Evolutionary conservation across 2,329 filamentous ascomycete species (phyloP).

Genomic region (Talaromyces islandicus): DNA sequence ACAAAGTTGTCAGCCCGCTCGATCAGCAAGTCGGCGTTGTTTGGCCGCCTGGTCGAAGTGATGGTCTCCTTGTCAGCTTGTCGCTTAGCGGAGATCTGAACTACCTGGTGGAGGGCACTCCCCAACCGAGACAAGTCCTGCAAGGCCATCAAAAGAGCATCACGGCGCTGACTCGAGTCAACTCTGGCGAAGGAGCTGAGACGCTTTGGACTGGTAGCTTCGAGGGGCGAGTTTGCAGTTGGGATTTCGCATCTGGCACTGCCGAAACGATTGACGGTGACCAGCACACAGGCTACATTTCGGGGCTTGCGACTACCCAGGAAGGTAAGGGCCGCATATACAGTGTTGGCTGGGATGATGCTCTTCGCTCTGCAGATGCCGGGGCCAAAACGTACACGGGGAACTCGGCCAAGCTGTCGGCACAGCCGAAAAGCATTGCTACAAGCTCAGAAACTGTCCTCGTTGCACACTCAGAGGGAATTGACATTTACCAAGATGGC

Average conservation of each 20-base stretch:
- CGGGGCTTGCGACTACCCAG: conserved; percentile 60
- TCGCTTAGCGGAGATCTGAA: conserved; percentile 84
- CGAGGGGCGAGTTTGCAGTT: conserved; percentile 78
- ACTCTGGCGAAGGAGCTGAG: conserved; percentile 42
- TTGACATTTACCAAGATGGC: conserved; percentile 56
- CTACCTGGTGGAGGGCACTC: conserved; percentile 70
- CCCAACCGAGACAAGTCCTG: conserved; percentile 64
- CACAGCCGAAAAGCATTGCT: conserved; percentile 72
- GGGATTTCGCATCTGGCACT: conserved; percentile 67
- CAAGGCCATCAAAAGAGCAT: conserved; percentile 90
- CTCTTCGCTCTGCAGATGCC: conserved; percentile 70
- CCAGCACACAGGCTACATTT: conserved; percentile 78
- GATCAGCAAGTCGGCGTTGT: conserved; percentile 94
- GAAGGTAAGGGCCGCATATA: conserved; percentile 58
- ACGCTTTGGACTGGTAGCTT: conserved; percentile 87
- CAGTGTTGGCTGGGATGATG: conserved; percentile 92
- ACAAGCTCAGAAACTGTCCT: conserved; percentile 49
- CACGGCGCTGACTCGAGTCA: conserved; percentile 63
- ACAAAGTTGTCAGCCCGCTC: conserved; percentile 63
- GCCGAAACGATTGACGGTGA: conserved; percentile 72
- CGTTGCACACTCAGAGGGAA: conserved; percentile 54
- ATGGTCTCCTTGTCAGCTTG: conserved; percentile 84
- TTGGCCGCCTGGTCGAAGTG: conserved; percentile 74
- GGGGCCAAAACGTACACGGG: conserved; percentile 70
- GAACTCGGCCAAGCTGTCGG: conserved; percentile 59